Evolutionary conservation across 352 stramenopile species (phyloP), one percentile per base, ranked within the genome.

Genomic region (Aphanomyces astaci): DNA sequence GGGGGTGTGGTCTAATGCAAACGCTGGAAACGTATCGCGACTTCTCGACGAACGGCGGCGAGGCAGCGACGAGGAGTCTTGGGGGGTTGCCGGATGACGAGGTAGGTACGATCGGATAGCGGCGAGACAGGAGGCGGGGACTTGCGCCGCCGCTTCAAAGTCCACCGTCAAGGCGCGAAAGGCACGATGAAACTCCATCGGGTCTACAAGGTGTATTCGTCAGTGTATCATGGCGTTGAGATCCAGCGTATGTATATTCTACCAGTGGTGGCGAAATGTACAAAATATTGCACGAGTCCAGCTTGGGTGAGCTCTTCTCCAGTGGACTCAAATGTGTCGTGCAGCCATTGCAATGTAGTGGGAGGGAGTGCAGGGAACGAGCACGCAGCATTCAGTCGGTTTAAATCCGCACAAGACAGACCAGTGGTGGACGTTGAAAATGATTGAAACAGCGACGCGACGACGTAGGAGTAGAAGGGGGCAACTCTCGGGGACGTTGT

Each of bases 401-500:
- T 78, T 0, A 90, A 39, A 25, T 82, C 66, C 4, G 63, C 19
- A 10, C 74, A 71, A 0, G 64, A 60, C 3, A 77, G 40, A 17
- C 75, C 75, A 30, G 57, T 66, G 2, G 72, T 78, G 0, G 75
- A 39, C 0, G 57, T 15, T 64, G 84, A 79, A 43, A 84, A 76
- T 22, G 87, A 78, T 4, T 68, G 54, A 62, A 90, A 85, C 11
- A 79, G 76, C 25, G 75, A 78, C 1, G 75, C 78, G 0, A 92
- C 67, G 0, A 90, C 75, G 67, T 88, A 89, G 5, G 73, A 76
- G 60, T 90, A 90, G 45, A 92, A 88, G 0, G 84, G 82, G 0
- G 74, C 73, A 27, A 67, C n/a, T 10, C 4, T 5, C 19, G 45
- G 13, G 22, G 28, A 2, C 36, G n/a, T 17, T 43, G n/a, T n/a